Evolutionary conservation across 495 filamentous ascomycete genomes (phyloP), one percentile per base, ranked within the genome.

Genomic region (Cudoniella acicularis): DNA sequence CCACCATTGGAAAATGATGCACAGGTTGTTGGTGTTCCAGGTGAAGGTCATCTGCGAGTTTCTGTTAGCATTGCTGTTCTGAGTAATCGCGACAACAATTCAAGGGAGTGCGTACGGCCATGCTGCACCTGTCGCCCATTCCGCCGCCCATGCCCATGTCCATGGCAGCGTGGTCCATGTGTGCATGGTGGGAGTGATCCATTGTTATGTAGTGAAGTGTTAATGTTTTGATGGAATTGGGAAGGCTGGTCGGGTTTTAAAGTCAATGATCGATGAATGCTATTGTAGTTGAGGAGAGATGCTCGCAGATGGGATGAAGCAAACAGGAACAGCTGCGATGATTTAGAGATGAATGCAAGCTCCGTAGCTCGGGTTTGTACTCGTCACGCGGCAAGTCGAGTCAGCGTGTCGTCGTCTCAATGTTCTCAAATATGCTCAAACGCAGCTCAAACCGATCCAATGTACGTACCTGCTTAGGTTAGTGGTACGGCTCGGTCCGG

Each of bases 1-100:
- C 94, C 94, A 98, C 75, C 85, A 82, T 63, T 79, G 85, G 79
- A 97, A 98, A 73, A 98, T 80, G 68, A 98, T 92, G 80, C 94
- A 98, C 59, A 98, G 88, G 72, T 97, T 84, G 47, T 83, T 78
- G 17, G 91, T 92, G 65, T 88, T 81, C 95, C 94, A 98, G 52
- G 91, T 98, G 73, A 98, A 98, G 30, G 97, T 83, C 93, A 96
- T 98, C 90, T 95, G 48, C 41, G 3, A 30, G 16, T 10, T 25
- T 11, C 1, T 18, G 21, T 59, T 41, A 62, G 52, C 26, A 11
- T 43, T 22, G 13, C 11, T 48, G 24, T 41, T 18, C 53, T 18
- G 27, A 13, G 42, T 45, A 51, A 50, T 49, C 30, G 57, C 11
- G 46, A 20, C 27, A 49, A 41, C 16, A n/a, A 50, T 22, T 24